These are phyloP conservation scores for Paraurostyla sp. DNA, from an alignment of 73 alveolate genomes.

Conservation along the genomic window DNA sequence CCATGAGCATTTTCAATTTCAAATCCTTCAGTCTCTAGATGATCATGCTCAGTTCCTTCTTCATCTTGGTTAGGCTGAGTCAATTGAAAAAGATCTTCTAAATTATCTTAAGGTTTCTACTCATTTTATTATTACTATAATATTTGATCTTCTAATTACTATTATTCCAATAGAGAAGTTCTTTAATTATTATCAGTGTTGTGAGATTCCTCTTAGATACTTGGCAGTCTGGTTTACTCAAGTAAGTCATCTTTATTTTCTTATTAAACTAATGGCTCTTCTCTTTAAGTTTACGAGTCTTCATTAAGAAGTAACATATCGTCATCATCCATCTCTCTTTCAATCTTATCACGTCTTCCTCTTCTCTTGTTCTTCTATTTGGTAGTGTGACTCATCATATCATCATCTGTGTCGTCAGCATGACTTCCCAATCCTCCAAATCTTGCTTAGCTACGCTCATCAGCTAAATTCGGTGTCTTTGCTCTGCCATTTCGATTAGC, in stretches of 20 bases:
- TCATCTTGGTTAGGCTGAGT: no score
- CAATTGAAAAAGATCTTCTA: no score
- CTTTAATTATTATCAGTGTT: neutral
- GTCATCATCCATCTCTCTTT: neutral
- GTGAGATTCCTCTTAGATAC: conserved; percentile 37
- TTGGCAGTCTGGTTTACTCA: neutral
- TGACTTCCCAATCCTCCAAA: neutral
- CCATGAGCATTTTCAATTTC: conserved; percentile 29
- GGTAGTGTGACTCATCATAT: neutral
- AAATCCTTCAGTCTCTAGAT: conserved; percentile 29
- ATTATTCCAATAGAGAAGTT: neutral
- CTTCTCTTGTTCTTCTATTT: neutral
- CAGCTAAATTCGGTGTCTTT: no score
- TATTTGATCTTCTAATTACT: neutral
- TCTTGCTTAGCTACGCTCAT: no score
- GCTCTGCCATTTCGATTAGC: no score
- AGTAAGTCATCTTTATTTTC: neutral
- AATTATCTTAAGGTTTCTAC: no score
- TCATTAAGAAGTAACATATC: neutral
- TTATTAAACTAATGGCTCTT: no score
- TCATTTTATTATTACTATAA: no score
- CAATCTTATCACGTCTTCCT: conserved; percentile 24
- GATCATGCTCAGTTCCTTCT: neutral
- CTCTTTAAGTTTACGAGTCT: no score
- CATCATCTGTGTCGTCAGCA: neutral